Conservation (phyloP, 352 stramenopile species). For the Phytopythium oedochilum region DNA sequence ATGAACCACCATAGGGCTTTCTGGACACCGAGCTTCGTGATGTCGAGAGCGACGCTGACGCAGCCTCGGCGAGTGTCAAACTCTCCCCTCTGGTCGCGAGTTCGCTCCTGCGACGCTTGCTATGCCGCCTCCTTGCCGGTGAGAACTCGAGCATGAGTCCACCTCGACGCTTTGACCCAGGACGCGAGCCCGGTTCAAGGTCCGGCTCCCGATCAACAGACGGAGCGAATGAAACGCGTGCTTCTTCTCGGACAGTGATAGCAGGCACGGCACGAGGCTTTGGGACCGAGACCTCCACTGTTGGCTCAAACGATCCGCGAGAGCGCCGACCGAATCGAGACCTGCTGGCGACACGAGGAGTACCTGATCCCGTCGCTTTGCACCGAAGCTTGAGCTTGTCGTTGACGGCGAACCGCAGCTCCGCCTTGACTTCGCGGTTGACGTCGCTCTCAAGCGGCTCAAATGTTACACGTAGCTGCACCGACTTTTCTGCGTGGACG, state of each 20-base stretch:
- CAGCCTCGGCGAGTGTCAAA: constrained; percentile 1
- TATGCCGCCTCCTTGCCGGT: constrained; percentile 14
- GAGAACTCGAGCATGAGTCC: constrained; percentile 39
- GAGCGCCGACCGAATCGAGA: constrained; percentile 16
- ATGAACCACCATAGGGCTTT: constrained; percentile 38
- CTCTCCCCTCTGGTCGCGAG: not conserved
- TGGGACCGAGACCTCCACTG: not conserved
- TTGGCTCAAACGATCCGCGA: not conserved
- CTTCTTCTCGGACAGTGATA: not conserved
- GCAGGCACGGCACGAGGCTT: not conserved
- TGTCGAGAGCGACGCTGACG: not conserved
- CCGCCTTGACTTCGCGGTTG: constrained; percentile 27
- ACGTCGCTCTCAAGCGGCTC: constrained; percentile 39
- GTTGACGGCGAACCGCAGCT: constrained; percentile 66
- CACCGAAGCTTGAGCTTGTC: constrained; percentile 52
- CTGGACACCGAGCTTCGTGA: not conserved
- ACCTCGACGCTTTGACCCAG: constrained; percentile 25
- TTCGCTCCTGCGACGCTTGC: constrained; percentile 1
- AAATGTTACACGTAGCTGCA: constrained; percentile 62
- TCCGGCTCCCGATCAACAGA: not conserved
- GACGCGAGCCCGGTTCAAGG: not conserved
- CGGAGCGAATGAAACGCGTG: not conserved
- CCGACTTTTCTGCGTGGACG: constrained; percentile 43
- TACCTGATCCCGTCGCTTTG: constrained; percentile 24
- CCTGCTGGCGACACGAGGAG: constrained; percentile 15